Evolutionary conservation across 176 grass and related monocot species (phyloP), one percentile per base, ranked within the genome.

Genomic region (Triticum urartu): DNA sequence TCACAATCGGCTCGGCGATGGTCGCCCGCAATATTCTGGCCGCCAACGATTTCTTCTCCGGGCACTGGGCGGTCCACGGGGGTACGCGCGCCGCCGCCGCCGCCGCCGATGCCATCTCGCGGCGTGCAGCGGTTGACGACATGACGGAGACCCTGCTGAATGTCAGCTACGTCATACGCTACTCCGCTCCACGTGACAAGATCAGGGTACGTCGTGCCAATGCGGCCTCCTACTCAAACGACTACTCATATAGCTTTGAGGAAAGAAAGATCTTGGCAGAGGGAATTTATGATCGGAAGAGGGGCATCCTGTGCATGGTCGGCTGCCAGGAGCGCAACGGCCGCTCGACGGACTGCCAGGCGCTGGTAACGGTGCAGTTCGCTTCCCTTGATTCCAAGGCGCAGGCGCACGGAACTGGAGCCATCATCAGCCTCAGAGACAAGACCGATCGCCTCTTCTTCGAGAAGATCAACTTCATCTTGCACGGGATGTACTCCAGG

Each of bases 381-480:
- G 45, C 79, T 5, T 71, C 95, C 20, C n/a, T 87, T 7, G 66
- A 87, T 14, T 17, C 11, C 1, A 58, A 71, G 32, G 36, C 9
- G 5, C 47, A 25, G 18, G 32, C 59, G 7, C 42, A 38, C 43
- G 75, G 87, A 22, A 75, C 42, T 5, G 95, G 89, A 12, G 68
- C 7, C 1, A 93, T 97, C 56, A 82, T 30, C 40, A 94, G 92
- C 89, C 90, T 79, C 28, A 94, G 92, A 6, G 1, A 36, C 3
- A 86, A 79, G 33, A 59, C 72, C 0, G 95, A 94, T 32, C 64
- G 11, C 5, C 91, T 93, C 3, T 97, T 72, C 92, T 94, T 97
- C 45, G n/a, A 86, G 0, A 79, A 18, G 11, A 42, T 73, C 6
- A 50, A 81, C 5, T 35, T 91, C 24, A 4, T 4, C 15, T 63